Evolutionary conservation across 2,329 filamentous ascomycete species (phyloP).

Genomic region (Emergomyces africanus): DNA sequence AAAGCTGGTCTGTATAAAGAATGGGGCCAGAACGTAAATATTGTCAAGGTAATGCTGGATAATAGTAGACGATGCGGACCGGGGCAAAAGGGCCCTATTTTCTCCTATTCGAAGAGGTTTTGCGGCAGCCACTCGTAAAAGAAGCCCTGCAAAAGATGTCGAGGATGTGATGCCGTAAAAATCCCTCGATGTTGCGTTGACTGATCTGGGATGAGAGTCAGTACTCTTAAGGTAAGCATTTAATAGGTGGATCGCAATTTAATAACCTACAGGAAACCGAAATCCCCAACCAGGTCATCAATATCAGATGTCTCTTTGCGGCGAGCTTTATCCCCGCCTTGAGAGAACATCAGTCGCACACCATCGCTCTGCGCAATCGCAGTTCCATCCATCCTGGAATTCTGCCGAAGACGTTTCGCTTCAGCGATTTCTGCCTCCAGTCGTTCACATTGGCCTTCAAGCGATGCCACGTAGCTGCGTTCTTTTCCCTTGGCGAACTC

Average conservation of each 20-base stretch:
- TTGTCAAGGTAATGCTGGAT: constrained; percentile 78
- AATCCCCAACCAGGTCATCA: constrained; percentile 84
- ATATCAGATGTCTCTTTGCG: constrained; percentile 69
- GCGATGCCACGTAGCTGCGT: constrained; percentile 85
- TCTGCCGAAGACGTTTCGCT: constrained; percentile 29
- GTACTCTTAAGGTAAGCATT: constrained; percentile 2
- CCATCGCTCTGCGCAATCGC: constrained; percentile 12
- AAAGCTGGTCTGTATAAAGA: constrained; percentile 68
- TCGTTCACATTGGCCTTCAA: constrained; percentile 84
- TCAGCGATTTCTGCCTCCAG: constrained; percentile 61
- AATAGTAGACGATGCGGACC: constrained; percentile 53
- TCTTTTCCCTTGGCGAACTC: constrained; percentile 95
- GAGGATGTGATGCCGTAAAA: constrained; percentile 79
- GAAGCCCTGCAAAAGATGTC: constrained; percentile 84
- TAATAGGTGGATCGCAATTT: neutral
- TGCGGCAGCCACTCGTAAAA: constrained; percentile 69
- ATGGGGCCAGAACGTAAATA: constrained; percentile 66
- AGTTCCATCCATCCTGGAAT: constrained; percentile 38
- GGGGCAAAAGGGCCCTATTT: constrained; percentile 53
- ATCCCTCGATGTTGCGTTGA: constrained; percentile 88
- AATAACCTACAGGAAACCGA: constrained; percentile 66
- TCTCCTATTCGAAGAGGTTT: constrained; percentile 51
- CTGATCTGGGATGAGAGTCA: constrained; percentile 46
- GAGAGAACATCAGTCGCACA: neutral
- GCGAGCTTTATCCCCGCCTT: constrained; percentile 12